phyloP scores from a whole-genome alignment of 108 stramenopile species.

The Parmales sp. region DNA sequence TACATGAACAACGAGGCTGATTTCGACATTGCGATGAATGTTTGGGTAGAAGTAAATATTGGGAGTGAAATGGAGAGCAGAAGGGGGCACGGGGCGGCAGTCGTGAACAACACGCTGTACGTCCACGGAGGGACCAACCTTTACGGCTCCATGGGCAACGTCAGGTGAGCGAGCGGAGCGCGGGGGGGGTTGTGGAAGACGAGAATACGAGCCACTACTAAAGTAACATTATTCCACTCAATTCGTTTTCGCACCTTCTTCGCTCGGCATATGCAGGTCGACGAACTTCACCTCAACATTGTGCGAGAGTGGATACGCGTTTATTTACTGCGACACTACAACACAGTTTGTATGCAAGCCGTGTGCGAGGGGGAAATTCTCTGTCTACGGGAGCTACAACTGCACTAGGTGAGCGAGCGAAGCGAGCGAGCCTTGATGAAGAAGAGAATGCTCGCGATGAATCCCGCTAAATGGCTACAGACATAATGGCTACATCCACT shows the following conservation, averaged over 20 bases:
- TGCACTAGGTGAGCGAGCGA: not conserved
- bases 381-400: not conserved
- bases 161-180: not conserved
- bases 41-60: too few species aligned
- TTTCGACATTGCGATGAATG: not conserved
- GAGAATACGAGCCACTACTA: not conserved
- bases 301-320: not conserved
- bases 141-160: not conserved
- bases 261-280: too few species aligned
- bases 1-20: conserved; percentile 7
- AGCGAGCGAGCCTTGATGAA: too few species aligned
- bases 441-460: too few species aligned
- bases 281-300: not conserved
- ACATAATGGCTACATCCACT: too few species aligned
- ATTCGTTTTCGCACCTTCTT: too few species aligned
- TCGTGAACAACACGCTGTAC: not conserved
- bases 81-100: not conserved
- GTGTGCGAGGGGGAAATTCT: not conserved
- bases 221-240: too few species aligned
- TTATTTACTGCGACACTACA: not conserved
- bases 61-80: too few species aligned
- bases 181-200: not conserved
- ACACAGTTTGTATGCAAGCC: not conserved
- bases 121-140: not conserved
- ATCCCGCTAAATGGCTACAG: too few species aligned